phyloP scores from a whole-genome alignment of 1,284 basidiomycete genomes.

The Heterobasidion annosum region DNA sequence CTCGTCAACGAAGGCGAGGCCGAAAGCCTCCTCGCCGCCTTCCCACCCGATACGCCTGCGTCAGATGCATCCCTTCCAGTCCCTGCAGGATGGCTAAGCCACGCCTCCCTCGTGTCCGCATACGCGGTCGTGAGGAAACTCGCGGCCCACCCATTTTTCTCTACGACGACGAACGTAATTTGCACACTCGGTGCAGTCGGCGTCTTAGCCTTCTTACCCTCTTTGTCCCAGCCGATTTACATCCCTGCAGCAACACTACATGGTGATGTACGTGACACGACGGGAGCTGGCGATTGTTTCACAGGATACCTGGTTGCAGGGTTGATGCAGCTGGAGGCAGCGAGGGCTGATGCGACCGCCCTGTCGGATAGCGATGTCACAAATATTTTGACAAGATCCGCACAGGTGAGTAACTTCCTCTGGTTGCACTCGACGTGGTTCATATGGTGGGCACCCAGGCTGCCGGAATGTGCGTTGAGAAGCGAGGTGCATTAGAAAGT shows the following conservation, averaged over 20 bases:
- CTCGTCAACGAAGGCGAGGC: constrained; percentile 47
- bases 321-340: constrained; percentile 29
- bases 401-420: constrained; percentile 23
- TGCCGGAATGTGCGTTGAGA: constrained; percentile 49
- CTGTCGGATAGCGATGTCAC: constrained; percentile 19
- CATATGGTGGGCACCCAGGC: constrained; percentile 24
- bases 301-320: constrained; percentile 48
- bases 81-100: neutral
- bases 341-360: constrained; percentile 14
- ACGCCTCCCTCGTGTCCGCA: constrained; percentile 1
- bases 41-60: neutral
- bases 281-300: constrained; percentile 54
- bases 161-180: constrained; percentile 27
- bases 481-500: constrained; percentile 44
- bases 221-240: constrained; percentile 21
- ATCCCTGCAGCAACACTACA: constrained; percentile 35
- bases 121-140: constrained; percentile 11
- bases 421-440: constrained; percentile 1
- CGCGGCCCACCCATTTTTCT: constrained; percentile 6
- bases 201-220: constrained; percentile 26
- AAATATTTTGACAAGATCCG: constrained; percentile 26
- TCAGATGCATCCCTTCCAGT: neutral
- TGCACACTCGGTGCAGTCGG: constrained; percentile 46
- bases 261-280: constrained; percentile 37
- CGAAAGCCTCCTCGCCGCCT: constrained; percentile 20